Evolutionary conservation across 2,329 filamentous ascomycete genomes (phyloP).

Genomic region (Aspergillus latus): DNA sequence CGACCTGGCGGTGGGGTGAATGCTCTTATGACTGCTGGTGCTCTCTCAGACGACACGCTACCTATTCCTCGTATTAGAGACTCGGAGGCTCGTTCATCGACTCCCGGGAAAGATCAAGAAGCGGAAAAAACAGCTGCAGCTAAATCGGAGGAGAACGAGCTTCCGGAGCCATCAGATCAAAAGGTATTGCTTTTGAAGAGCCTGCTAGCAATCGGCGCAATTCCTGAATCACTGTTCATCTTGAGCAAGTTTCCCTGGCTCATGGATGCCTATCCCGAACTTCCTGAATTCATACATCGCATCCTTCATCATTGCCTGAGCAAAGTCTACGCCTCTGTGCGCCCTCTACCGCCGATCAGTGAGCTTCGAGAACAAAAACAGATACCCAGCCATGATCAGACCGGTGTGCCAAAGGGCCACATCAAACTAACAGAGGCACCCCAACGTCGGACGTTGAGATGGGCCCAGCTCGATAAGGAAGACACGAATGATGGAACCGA

Average conservation of each 20-base stretch:
- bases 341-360: conserved; percentile 46
- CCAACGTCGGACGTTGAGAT: conserved; percentile 69
- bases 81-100: conserved; percentile 50
- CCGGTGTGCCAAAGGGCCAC: conserved; percentile 66
- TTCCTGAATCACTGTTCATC: conserved; percentile 91
- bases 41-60: conserved; percentile 76
- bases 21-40: conserved; percentile 81
- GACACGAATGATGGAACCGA: conserved; percentile 72
- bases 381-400: conserved; percentile 61
- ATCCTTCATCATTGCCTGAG: conserved; percentile 79
- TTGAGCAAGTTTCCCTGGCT: conserved; percentile 92
- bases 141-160: conserved; percentile 47
- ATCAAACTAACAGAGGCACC: conserved; percentile 61
- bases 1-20: conserved; percentile 73
- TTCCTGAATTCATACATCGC: conserved; percentile 78
- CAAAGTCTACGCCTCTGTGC: conserved; percentile 64
- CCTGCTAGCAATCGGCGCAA: conserved; percentile 82
- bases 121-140: conserved; percentile 38
- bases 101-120: conserved; percentile 56
- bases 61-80: conserved; percentile 55
- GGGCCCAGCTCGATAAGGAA: conserved; percentile 77
- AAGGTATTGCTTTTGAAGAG: conserved; percentile 83
- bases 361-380: conserved; percentile 52
- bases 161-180: conserved; percentile 77
- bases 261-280: conserved; percentile 76